Evolutionary conservation across 1,284 basidiomycete species (phyloP), one percentile per base, ranked within the genome.

Genomic region (Malassezia globosa): DNA sequence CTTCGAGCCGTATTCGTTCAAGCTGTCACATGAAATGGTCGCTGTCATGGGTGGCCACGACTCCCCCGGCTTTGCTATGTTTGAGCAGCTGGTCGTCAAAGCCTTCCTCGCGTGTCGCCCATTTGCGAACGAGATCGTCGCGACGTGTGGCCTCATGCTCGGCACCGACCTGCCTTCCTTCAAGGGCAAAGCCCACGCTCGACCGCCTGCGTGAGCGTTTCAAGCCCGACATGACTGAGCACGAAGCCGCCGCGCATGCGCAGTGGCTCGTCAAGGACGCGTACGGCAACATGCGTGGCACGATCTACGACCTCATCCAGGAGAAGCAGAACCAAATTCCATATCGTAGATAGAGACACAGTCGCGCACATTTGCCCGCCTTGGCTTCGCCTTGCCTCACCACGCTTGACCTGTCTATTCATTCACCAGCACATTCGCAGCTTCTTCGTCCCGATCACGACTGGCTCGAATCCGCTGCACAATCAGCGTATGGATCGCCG

Each of bases 1-100:
- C 23, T 69, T 69, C 40, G 66, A 69, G 50, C 65, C 64, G 13
- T 64, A 80, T 69, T 90, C 87, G 14, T 99, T 99, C 82, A 99
- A 97, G 76, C 79, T 99, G 26, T 90, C 87, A 53, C 87, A 89
- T 69, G 94, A 99, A 72, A 97, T 97, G 90, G 84, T 97, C 16
- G 79, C 84, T 11, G 77, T 97, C 25, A 99, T 99, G 94, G 94
- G 94, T 40, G 94, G 94, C 10, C 79, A 83, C 51, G 80, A 85
- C 63, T 88, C 85, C 1, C 84, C 90, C 73, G 94, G 94, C 11
- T 97, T 94, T 73, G 80, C 83, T 48, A 79, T 89, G 46, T 99
- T 97, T 77, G 83, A 86, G 64, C 86, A 88, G 65, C 78, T 99
- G 33, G 88, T 87, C 2, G 81, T 96, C 62, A 95, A 96, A 73